Conservation (phyloP, 2,329 filamentous ascomycete species). For the Hymenoscyphus repandus region DNA sequence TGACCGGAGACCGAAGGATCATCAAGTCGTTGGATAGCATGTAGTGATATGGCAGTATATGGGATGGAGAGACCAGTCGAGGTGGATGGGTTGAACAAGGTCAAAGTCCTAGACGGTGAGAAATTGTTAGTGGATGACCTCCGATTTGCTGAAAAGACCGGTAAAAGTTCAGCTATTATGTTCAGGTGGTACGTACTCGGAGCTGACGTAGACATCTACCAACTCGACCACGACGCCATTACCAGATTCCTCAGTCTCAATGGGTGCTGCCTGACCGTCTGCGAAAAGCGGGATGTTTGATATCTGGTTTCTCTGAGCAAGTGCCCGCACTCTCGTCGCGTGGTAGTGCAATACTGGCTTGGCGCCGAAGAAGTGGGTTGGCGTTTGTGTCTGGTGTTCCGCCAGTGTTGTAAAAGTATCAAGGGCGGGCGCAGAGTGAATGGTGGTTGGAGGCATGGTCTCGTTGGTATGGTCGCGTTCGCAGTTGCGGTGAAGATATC, state of each 20-base stretch:
- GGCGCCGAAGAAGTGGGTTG: conserved; percentile 63
- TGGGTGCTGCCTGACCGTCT: conserved; percentile 27
- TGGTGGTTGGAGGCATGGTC: conserved; percentile 41
- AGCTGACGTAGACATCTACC: conserved; percentile 54
- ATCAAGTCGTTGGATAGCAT: conserved; percentile 60
- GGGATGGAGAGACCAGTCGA: conserved; percentile 62
- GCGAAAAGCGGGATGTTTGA: conserved; percentile 45
- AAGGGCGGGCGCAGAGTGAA: conserved; percentile 50
- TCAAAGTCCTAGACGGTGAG: conserved; percentile 44
- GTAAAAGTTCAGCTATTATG: neutral
- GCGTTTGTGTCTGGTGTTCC: conserved; percentile 69
- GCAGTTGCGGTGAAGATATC: neutral
- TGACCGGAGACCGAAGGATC: conserved; percentile 35
- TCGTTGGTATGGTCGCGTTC: neutral
- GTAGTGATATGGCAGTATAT: conserved; percentile 70
- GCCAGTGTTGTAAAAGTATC: conserved; percentile 59
- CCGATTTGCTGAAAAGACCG: neutral
- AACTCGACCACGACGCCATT: conserved; percentile 21
- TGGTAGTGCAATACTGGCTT: conserved; percentile 68
- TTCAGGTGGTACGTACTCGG: conserved; percentile 41
- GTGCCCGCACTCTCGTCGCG: conserved; percentile 50
- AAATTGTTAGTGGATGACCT: conserved; percentile 9
- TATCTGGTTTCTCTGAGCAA: conserved; percentile 50
- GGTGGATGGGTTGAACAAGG: conserved; percentile 55
- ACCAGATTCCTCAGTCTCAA: conserved; percentile 31